These are phyloP conservation scores for Quillaja saponaria DNA, from an alignment of 306 rosid species.

Conservation along the genomic window DNA sequence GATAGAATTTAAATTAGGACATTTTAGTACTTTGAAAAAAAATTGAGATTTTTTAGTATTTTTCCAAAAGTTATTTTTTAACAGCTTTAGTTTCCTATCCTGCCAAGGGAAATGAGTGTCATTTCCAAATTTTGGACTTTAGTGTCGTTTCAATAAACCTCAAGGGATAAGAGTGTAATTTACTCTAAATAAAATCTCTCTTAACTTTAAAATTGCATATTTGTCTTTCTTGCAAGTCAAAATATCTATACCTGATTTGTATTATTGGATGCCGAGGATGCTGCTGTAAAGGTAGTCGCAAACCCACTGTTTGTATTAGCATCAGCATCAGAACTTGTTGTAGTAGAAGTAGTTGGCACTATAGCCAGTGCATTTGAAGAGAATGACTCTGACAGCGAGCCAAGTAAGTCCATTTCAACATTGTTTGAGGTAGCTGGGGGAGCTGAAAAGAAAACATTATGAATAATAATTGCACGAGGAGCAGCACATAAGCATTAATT, in stretches of 20 bases:
- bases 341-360: conserved; percentile 57
- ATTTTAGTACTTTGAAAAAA: too few species aligned
- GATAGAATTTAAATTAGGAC: too few species aligned
- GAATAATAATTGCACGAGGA: conserved; percentile 8
- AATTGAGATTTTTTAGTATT: too few species aligned
- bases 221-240: too few species aligned
- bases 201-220: too few species aligned
- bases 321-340: conserved; percentile 45
- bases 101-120: too few species aligned
- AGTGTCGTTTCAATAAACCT: too few species aligned
- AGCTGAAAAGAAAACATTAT: conserved; percentile 53
- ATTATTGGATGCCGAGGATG: conserved; percentile 46
- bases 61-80: too few species aligned
- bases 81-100: too few species aligned
- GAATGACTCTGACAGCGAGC: conserved; percentile 75
- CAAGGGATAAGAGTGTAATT: too few species aligned
- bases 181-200: too few species aligned
- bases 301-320: conserved; percentile 37
- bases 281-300: conserved; percentile 48
- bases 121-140: too few species aligned
- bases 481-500: neutral
- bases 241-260: conserved; percentile 56
- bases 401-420: conserved; percentile 76
- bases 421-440: conserved; percentile 51
- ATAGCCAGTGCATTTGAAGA: conserved; percentile 66